Percentiles rank a stretch among this genome's conserved stretches.
Evolutionary conservation across 1,139 yeast species (phyloP).

Genomic region (Arxiozyma bovina): DNA sequence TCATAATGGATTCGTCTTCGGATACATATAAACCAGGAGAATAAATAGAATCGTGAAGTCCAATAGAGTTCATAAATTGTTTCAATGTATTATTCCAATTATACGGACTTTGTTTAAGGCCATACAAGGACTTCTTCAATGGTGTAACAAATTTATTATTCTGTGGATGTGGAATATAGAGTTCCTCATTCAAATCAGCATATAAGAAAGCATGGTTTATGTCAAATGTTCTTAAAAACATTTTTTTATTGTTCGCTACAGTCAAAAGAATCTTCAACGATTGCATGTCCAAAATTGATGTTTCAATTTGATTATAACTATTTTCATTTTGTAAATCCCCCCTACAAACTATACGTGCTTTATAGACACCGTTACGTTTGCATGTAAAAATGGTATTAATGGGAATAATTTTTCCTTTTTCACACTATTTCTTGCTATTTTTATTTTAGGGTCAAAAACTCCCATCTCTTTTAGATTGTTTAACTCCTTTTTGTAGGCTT

Average conservation of each 20-base stretch:
- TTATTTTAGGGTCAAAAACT: slow-evolving; percentile 1
- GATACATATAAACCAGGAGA: slow-evolving; percentile 5
- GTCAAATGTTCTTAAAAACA: slow-evolving; percentile 3
- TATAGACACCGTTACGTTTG: background rate
- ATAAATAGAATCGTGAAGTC: slow-evolving; percentile 1
- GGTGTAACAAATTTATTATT: slow-evolving; percentile 1
- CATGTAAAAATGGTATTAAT: background rate
- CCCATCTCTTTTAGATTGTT: slow-evolving; percentile 1
- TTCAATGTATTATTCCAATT: slow-evolving; percentile 6
- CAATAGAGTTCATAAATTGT: slow-evolving; percentile 2
- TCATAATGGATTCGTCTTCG: background rate
- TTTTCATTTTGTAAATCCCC: background rate
- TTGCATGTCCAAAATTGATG: background rate
- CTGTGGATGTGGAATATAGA: slow-evolving; percentile 3
- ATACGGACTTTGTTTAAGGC: slow-evolving; percentile 5
- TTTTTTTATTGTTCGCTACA: slow-evolving; percentile 4
- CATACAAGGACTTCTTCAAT: slow-evolving; percentile 6
- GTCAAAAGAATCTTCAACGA: slow-evolving; percentile 5
- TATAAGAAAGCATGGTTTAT: slow-evolving; percentile 6
- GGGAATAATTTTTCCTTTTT: background rate
- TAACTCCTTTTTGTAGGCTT: slow-evolving; percentile 4
- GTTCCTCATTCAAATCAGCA: slow-evolving; percentile 5
- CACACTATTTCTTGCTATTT: background rate
- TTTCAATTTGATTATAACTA: slow-evolving; percentile 1
- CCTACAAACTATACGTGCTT: background rate